A percentile compares a stretch with the other conserved stretches of the same genome.
Evolutionary conservation across 1,284 basidiomycete genomes (phyloP).

Genomic region (Ustilago loliicola): DNA sequence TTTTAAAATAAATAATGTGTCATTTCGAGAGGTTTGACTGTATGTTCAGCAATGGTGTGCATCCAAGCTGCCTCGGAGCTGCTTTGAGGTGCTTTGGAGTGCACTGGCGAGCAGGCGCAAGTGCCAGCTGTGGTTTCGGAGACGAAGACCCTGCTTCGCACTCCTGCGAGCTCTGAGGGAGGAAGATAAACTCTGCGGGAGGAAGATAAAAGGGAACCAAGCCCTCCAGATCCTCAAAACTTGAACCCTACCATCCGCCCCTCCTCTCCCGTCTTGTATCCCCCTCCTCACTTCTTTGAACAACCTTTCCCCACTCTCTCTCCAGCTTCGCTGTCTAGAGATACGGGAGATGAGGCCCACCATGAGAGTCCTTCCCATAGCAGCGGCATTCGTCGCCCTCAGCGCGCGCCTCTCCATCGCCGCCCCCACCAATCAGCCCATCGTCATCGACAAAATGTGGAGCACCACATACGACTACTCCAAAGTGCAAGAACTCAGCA

Average conservation of each 20-base stretch:
- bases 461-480: slow-evolving; percentile 43
- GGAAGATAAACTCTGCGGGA: background rate
- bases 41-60: too few relatives aligned
- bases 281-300: too few relatives aligned
- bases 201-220: background rate
- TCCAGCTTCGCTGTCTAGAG: background rate
- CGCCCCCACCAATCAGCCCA: background rate
- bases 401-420: slow-evolving; percentile 7
- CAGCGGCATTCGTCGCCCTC: slow-evolving; percentile 10
- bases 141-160: background rate
- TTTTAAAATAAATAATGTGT: too few relatives aligned
- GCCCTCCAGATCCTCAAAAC: background rate
- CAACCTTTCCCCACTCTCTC: background rate
- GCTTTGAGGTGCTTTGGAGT: too few relatives aligned
- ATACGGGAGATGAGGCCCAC: background rate
- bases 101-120: background rate
- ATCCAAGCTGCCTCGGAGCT: too few relatives aligned
- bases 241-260: background rate
- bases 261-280: background rate
- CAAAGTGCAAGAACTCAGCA: slow-evolving; percentile 36
- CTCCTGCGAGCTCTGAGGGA: background rate
- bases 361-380: slow-evolving; percentile 11
- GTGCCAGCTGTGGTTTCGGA: background rate
- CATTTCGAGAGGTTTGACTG: too few relatives aligned
- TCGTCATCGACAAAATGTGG: slow-evolving; percentile 50